These are phyloP conservation scores for Geotrichum europaeum DNA, from an alignment of 1,139 yeast genomes.

Conservation along the genomic window DNA sequence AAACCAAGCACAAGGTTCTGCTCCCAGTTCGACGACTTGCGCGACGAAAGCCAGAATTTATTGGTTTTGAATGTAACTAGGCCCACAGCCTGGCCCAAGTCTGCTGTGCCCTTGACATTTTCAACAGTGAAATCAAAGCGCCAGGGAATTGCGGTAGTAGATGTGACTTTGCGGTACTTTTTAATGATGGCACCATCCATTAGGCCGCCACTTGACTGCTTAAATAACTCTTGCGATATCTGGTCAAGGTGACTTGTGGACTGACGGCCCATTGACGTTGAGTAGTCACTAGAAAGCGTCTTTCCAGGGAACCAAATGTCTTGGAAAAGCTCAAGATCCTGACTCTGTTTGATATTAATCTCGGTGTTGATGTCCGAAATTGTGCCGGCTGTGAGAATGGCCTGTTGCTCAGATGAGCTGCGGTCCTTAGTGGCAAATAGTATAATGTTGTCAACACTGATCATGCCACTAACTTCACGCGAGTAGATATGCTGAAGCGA, in stretches of 20 bases:
- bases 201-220: slow-evolving; percentile 2
- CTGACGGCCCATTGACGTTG: neutral
- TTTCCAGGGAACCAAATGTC: slow-evolving; percentile 72
- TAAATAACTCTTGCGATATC: slow-evolving; percentile 5
- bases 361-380: slow-evolving; percentile 55
- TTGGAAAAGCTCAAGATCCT: slow-evolving; percentile 72
- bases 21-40: slow-evolving; percentile 64
- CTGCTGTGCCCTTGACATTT: slow-evolving; percentile 53
- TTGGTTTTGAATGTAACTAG: slow-evolving; percentile 49
- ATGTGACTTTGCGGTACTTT: slow-evolving; percentile 54
- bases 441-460: slow-evolving; percentile 49
- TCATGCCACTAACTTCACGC: slow-evolving; percentile 76
- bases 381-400: slow-evolving; percentile 42
- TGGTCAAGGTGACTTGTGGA: slow-evolving; percentile 10
- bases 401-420: slow-evolving; percentile 20
- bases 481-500: slow-evolving; percentile 87
- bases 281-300: slow-evolving; percentile 1
- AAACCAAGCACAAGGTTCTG: slow-evolving; percentile 64
- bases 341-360: slow-evolving; percentile 76
- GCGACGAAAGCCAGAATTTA: slow-evolving; percentile 62
- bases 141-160: slow-evolving; percentile 72
- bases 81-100: slow-evolving; percentile 83
- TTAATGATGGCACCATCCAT: slow-evolving; percentile 37
- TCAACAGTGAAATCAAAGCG: slow-evolving; percentile 52
- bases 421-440: slow-evolving; percentile 33